Base-by-base conservation (phyloP, 1,284 basidiomycete species). In the Apiotrichum gamsii region DNA sequence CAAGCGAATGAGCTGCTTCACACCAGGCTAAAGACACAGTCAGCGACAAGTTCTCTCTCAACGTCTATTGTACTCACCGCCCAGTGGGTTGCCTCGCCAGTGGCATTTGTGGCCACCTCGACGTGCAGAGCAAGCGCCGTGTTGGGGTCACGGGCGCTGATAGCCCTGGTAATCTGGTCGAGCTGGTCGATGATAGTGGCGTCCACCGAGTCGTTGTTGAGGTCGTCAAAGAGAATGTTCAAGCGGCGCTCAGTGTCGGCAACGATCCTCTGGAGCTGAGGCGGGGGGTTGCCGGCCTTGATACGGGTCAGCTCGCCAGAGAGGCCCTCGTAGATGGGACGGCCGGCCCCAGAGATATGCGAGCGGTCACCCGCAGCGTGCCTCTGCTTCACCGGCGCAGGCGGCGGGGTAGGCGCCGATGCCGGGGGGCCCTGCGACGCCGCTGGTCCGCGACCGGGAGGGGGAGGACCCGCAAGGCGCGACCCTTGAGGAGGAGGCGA, bases 191-290 rank as follows among this genome's bases (percentile, higher is more conserved):
- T 77, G 23, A 86, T 81, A 20, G 78, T 71, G 51, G 76, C 74
- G n/a, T 86, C 84, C 18, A 96, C 70, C 8, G 87, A 85, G 59
- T 89, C 90, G 65, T 90, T 93, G 72, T 96, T 96, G 58, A 96
- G 74, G 24, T 83, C 83, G 67, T 96, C 93, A 60, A 94, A 94
- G 44, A 96, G 73, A 4, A 84, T 79, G 67, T 85, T 91, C 63
- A 95, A 77, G 23, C 93, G 79, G 21, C 89, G 80, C 65, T 95
- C 90, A 3, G 90, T 80, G 64, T 96, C 93, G 51, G 91, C 89
- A 0, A 84, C 81, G 59, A 93, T 79, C 29, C 87, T 83, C 70
- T 84, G 87, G 75, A 93, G 84, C 57, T 84, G 31, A 13, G 25
- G 16, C 87, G 67, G 14, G 43, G 35, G 52, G 21, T 34, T 19